Evolutionary conservation across 805 yeast genomes (phyloP).

Genomic region (Pichia deserticola): DNA sequence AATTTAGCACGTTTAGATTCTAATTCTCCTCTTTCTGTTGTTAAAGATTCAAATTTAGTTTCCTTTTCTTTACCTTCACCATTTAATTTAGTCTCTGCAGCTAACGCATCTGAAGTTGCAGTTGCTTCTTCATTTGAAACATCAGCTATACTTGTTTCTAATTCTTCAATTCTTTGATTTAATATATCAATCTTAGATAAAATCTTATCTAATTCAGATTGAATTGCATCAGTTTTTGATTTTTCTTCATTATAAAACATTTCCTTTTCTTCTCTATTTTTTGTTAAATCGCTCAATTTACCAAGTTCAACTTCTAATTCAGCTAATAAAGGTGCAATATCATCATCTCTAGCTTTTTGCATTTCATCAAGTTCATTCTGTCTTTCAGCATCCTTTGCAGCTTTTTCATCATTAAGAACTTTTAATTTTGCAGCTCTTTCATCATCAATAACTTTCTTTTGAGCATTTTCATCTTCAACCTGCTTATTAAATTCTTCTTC

Average conservation of each 20-base stretch:
- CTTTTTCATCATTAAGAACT: conserved; percentile 36
- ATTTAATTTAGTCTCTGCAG: conserved; percentile 15
- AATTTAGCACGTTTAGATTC: conserved; percentile 37
- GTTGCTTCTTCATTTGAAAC: conserved; percentile 15
- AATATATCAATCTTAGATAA: conserved; percentile 37
- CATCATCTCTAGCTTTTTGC: conserved; percentile 47
- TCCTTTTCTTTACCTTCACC: conserved; percentile 11
- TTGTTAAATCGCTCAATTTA: conserved; percentile 42
- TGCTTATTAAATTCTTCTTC: conserved; percentile 36
- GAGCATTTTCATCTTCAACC: conserved; percentile 33
- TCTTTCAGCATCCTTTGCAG: conserved; percentile 37
- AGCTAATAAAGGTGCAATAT: conserved; percentile 46
- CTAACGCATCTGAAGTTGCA: conserved; percentile 23
- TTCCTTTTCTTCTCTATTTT: conserved; percentile 40
- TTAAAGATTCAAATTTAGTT: conserved; percentile 21
- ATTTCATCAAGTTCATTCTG: conserved; percentile 37
- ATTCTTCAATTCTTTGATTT: conserved; percentile 32
- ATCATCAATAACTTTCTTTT: conserved; percentile 33
- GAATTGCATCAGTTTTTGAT: conserved; percentile 37
- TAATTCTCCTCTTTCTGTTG: conserved; percentile 28
- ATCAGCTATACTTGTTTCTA: conserved; percentile 28
- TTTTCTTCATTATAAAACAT: conserved; percentile 39
- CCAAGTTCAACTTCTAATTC: conserved; percentile 44
- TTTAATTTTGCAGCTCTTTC: conserved; percentile 39
- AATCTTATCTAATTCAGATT: conserved; percentile 36